These are phyloP conservation scores for Diplodia seriata DNA, from an alignment of 2,329 filamentous ascomycete genomes.

Conservation along the genomic window DNA sequence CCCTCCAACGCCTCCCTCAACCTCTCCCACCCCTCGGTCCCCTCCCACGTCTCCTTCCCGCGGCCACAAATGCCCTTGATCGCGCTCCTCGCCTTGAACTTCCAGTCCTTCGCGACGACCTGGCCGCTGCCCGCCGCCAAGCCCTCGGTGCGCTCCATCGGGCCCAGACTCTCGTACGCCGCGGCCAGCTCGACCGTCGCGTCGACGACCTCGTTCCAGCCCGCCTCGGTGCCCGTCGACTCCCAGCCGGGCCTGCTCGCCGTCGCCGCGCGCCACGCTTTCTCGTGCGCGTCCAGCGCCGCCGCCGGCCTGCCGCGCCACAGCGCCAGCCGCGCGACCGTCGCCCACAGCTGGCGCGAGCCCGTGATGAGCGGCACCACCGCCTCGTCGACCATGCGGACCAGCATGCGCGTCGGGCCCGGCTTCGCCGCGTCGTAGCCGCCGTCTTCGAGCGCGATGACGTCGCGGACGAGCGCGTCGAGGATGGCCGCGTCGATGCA, in stretches of 20 bases:
- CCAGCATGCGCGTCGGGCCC: slow-evolving; percentile 66
- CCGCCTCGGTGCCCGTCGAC: slow-evolving; percentile 62
- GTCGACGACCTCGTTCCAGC: slow-evolving; percentile 75
- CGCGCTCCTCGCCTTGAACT: slow-evolving; percentile 84
- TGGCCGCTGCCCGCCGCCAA: slow-evolving; percentile 58
- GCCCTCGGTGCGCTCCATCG: slow-evolving; percentile 59
- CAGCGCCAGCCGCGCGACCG: slow-evolving; percentile 73
- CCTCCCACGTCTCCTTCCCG: slow-evolving; percentile 84
- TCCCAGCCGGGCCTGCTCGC: slow-evolving; percentile 60
- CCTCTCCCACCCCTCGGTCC: slow-evolving; percentile 69
- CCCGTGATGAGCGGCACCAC: slow-evolving; percentile 85
- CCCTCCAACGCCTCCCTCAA: slow-evolving; percentile 59
- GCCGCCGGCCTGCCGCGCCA: slow-evolving; percentile 75
- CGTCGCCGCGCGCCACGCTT: slow-evolving; percentile 80
- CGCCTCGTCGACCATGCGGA: slow-evolving; percentile 74
- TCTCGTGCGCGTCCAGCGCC: slow-evolving; percentile 84
- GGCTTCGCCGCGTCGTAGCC: slow-evolving; percentile 52
- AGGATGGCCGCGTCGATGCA: slow-evolving; percentile 79
- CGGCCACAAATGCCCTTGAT: slow-evolving; percentile 83
- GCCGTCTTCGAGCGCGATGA: slow-evolving; percentile 58
- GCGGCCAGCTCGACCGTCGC: slow-evolving; percentile 83
- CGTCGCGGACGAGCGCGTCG: slow-evolving; percentile 73
- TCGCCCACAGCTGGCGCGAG: slow-evolving; percentile 76
- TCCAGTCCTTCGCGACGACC: slow-evolving; percentile 80
- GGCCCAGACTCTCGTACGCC: slow-evolving; percentile 76